Conservation (phyloP, 257 asterid genomes). For the Avicennia marina region DNA sequence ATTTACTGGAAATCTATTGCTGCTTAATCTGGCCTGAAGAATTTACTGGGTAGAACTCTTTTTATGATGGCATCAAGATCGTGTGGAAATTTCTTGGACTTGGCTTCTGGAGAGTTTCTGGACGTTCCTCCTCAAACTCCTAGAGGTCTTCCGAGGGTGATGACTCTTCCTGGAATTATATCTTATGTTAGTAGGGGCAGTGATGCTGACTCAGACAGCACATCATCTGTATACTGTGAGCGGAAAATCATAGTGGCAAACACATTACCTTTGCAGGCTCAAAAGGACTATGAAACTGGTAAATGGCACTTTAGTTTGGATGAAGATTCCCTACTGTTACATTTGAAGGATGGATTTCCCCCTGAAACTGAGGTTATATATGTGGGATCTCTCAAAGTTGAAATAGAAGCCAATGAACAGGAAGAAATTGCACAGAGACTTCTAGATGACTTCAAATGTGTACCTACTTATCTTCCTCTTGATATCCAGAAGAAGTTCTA, state of each 20-base stretch:
- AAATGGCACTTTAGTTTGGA: constrained; percentile 70
- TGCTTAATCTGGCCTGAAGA: constrained; percentile 12
- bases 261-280: constrained; percentile 74
- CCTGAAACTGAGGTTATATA: constrained; percentile 71
- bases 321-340: constrained; percentile 70
- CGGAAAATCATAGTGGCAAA: constrained; percentile 78
- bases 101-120: constrained; percentile 52
- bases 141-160: constrained; percentile 71
- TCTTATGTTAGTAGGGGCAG: constrained; percentile 53
- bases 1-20: constrained; percentile 20
- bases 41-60: constrained; percentile 9
- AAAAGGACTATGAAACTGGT: constrained; percentile 47
- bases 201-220: constrained; percentile 69
- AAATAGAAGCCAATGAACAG: constrained; percentile 67
- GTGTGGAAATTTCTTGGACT: constrained; percentile 58
- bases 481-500: constrained; percentile 71
- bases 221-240: constrained; percentile 46
- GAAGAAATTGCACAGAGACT: constrained; percentile 78
- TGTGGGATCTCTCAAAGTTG: constrained; percentile 84
- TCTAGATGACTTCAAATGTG: constrained; percentile 74
- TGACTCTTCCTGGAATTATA: constrained; percentile 69
- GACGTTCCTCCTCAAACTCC: constrained; percentile 61
- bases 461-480: constrained; percentile 74
- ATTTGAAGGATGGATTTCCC: constrained; percentile 77
- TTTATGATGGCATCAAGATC: constrained; percentile 60